Evolutionary conservation across 2,329 filamentous ascomycete species (phyloP).

Genomic region (Hymenoscyphus infarciens): DNA sequence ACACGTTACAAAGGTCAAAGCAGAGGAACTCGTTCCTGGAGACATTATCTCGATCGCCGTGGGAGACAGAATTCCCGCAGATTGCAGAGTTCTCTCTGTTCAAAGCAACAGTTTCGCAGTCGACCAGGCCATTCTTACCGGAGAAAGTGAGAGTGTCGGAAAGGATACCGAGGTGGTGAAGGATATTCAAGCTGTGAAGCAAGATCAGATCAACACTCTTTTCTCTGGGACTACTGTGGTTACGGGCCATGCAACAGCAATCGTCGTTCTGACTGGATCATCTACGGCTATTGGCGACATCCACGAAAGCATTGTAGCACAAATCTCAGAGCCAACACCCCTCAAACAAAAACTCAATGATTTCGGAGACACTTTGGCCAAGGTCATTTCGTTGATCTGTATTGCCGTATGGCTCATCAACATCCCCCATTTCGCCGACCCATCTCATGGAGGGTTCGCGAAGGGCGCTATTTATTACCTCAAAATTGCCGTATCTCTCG

Average conservation of each 20-base stretch:
- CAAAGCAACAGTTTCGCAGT: constrained; percentile 97
- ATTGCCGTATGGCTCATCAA: constrained; percentile 98
- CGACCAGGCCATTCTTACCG: constrained; percentile 94
- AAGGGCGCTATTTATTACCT: constrained; percentile 99
- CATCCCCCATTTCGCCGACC: constrained; percentile 93
- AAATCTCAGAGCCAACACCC: constrained; percentile 96
- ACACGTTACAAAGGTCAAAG: constrained; percentile 76
- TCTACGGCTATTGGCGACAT: constrained; percentile 97
- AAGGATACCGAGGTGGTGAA: constrained; percentile 70
- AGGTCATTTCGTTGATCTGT: constrained; percentile 97
- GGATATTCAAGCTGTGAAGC: constrained; percentile 85
- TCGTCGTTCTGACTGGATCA: constrained; percentile 85
- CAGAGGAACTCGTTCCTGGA: constrained; percentile 94
- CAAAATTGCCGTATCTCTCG: constrained; percentile 97
- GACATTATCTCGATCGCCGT: constrained; percentile 86
- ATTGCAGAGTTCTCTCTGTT: constrained; percentile 84
- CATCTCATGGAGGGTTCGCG: constrained; percentile 85
- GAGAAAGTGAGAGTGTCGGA: constrained; percentile 93
- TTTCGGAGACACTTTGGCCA: constrained; percentile 92
- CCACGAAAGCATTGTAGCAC: constrained; percentile 95
- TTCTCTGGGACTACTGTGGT: constrained; percentile 98
- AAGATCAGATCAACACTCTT: constrained; percentile 96
- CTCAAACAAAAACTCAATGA: constrained; percentile 98
- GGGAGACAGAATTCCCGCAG: constrained; percentile 89
- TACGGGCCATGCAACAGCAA: constrained; percentile 83